Base-by-base conservation (phyloP, 2,329 filamentous ascomycete species). In the Fusarium sp. region DNA sequence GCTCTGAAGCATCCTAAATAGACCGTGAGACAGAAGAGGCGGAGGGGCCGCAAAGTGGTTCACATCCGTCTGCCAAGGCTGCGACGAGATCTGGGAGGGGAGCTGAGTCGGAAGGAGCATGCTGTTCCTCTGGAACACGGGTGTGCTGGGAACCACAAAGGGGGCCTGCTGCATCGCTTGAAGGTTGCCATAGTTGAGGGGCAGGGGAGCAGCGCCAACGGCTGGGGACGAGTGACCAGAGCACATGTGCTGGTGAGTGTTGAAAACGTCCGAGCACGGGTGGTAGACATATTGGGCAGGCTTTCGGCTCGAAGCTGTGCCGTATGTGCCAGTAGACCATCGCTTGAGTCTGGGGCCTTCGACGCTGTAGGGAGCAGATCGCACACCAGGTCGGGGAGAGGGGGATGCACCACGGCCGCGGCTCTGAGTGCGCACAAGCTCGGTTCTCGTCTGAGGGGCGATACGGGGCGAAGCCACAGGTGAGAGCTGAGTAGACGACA, bases 311-410 rank as follows among this genome's bases (percentile, higher is more conserved):
- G 83, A 83, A 18, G 82, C 78, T 1, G 88, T 85, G 18, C 85
- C 89, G 64, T 90, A 92, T 4, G 90, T 92, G 13, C 90, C 91
- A 4, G 91, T 93, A 18, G 91, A 93, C 91, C 91, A 93, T 70
- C 91, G 85, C 83, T 93, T 93, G 76, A 85, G 88, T 67, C 90
- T 86, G 49, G 83, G 84, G 57, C 84, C 86, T 49, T 93, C 90
- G 55, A 92, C 84, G 55, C 82, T 89, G 79, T 93, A 93, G 1
- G 91, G 91, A 16, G 88, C 89, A 40, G 90, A 87, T 66, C 91
- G 87, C 75, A 90, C 84, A 59, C 85, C 88, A 31, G 88, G 89
- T 46, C 90, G 86, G 20, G 91, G 90, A 31, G 90, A 91, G 36
- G 90, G 90, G 49, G 91, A 92, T 11, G 90, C 89, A 14, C 74